These are phyloP conservation scores for Calendula officinalis DNA, from an alignment of 129 eudicot species.

Conservation along the genomic window DNA sequence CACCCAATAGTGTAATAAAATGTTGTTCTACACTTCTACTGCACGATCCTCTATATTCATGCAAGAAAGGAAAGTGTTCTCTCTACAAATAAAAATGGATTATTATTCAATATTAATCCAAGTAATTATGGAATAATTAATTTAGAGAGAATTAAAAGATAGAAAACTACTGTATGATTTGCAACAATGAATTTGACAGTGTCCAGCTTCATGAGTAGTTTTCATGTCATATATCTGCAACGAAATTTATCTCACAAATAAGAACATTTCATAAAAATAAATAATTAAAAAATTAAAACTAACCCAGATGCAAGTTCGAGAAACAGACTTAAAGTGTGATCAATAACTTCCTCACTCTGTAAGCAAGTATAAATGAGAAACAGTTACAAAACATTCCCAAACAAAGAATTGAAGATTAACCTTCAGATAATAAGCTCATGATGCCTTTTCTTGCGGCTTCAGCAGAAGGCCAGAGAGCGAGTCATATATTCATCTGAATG, in stretches of 20 bases:
- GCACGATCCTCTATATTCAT: constrained; percentile 76
- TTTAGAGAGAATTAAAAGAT: background rate
- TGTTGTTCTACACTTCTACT: constrained; percentile 95
- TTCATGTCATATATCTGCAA: constrained; percentile 91
- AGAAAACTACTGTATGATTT: constrained; percentile 71
- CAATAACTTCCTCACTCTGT: constrained; percentile 95
- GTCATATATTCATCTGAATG: too few relatives aligned
- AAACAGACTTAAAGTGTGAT: constrained; percentile 87
- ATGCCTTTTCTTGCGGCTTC: too few relatives aligned
- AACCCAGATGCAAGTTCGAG: constrained; percentile 97
- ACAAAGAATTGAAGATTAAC: too few relatives aligned
- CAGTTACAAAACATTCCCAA: constrained; percentile 9
- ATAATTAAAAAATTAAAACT: constrained; percentile 26
- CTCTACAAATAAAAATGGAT: constrained; percentile 47
- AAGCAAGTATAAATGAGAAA: constrained; percentile 28
- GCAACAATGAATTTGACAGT: constrained; percentile 81
- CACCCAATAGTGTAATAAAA: constrained; percentile 94
- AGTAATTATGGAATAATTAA: background rate
- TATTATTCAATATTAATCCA: background rate
- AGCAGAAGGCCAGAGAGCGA: too few relatives aligned
- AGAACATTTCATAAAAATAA: constrained; percentile 12
- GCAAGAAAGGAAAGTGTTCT: constrained; percentile 93
- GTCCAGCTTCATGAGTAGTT: constrained; percentile 88
- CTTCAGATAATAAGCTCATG: too few relatives aligned
- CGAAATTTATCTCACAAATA: constrained; percentile 13